phyloP scores from a whole-genome alignment of 768 basidiomycete species.

The Tricholomella constricta region DNA sequence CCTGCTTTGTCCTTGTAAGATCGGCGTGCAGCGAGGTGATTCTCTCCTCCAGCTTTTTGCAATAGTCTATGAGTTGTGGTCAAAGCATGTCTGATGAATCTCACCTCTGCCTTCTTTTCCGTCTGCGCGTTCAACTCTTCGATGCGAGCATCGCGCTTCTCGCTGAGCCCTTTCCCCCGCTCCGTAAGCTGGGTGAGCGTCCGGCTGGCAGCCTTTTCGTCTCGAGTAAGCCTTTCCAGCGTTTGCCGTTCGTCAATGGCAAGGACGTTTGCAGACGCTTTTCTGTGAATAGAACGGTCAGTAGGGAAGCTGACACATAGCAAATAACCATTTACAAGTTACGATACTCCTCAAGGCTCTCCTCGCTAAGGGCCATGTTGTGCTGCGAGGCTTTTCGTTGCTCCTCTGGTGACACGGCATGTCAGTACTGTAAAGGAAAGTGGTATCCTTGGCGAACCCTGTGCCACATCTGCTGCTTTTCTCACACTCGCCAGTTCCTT shows the following conservation, averaged over 20 bases:
- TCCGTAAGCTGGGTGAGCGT: slow-evolving; percentile 67
- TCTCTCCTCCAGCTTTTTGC: slow-evolving; percentile 60
- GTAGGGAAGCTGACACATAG: background rate
- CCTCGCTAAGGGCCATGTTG: slow-evolving; percentile 78
- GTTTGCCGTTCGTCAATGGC: slow-evolving; percentile 88
- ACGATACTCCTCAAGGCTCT: slow-evolving; percentile 86
- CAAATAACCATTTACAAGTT: slow-evolving; percentile 54
- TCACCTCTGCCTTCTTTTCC: slow-evolving; percentile 61
- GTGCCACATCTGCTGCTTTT: slow-evolving; percentile 73
- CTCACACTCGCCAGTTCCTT: slow-evolving; percentile 69
- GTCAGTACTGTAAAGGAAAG: background rate
- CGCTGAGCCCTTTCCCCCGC: slow-evolving; percentile 64
- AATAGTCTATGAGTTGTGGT: background rate
- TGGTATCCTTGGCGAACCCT: slow-evolving; percentile 50
- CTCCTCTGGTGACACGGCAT: slow-evolving; percentile 51
- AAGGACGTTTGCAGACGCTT: slow-evolving; percentile 74
- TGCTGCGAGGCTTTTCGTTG: slow-evolving; percentile 71
- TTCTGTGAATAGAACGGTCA: slow-evolving; percentile 44
- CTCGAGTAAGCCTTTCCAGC: slow-evolving; percentile 76
- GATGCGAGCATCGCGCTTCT: slow-evolving; percentile 54
- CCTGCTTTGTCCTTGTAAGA: slow-evolving; percentile 66
- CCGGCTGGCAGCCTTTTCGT: slow-evolving; percentile 75
- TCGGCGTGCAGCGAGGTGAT: slow-evolving; percentile 58
- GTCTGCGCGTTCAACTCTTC: slow-evolving; percentile 54
- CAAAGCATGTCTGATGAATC: slow-evolving; percentile 8